phyloP scores from a whole-genome alignment of 768 basidiomycete genomes.

The Mycena haematopus region DNA sequence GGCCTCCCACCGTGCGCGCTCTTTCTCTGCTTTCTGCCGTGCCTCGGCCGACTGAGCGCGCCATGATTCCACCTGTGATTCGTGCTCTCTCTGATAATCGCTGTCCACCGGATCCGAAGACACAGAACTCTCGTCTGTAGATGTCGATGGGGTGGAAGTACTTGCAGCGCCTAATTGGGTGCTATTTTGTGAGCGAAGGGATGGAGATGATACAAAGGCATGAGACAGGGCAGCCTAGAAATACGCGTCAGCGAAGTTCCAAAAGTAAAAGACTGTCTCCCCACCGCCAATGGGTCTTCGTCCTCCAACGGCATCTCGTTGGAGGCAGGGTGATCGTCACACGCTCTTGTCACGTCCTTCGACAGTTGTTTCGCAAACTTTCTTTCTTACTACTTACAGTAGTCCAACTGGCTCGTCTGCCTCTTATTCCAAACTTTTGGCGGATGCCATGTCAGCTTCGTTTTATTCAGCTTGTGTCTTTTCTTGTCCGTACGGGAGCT shows the following conservation, averaged over 20 bases:
- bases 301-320: slow-evolving; percentile 25
- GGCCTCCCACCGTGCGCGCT: slow-evolving; percentile 75
- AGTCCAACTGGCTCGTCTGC: not conserved
- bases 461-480: not conserved
- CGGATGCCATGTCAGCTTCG: not conserved
- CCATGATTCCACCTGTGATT: slow-evolving; percentile 73
- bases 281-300: slow-evolving; percentile 42
- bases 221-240: slow-evolving; percentile 41
- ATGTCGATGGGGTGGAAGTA: slow-evolving; percentile 16
- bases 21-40: slow-evolving; percentile 76
- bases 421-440: not conserved
- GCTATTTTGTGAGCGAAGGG: slow-evolving; percentile 28
- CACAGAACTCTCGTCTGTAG: slow-evolving; percentile 27
- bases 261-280: slow-evolving; percentile 10
- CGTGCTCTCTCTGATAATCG: slow-evolving; percentile 71
- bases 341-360: not conserved
- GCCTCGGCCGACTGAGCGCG: slow-evolving; percentile 73
- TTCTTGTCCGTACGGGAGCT: not conserved
- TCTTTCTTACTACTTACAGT: too few species aligned
- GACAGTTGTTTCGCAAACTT: too few species aligned
- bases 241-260: slow-evolving; percentile 11
- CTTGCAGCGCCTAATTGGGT: slow-evolving; percentile 18
- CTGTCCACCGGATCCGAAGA: slow-evolving; percentile 43
- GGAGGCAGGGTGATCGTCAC: too few species aligned
- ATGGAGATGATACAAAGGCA: slow-evolving; percentile 39